Evolutionary conservation across 768 basidiomycete species (phyloP), one percentile per base, ranked within the genome.

Genomic region (Amanita inopinata): DNA sequence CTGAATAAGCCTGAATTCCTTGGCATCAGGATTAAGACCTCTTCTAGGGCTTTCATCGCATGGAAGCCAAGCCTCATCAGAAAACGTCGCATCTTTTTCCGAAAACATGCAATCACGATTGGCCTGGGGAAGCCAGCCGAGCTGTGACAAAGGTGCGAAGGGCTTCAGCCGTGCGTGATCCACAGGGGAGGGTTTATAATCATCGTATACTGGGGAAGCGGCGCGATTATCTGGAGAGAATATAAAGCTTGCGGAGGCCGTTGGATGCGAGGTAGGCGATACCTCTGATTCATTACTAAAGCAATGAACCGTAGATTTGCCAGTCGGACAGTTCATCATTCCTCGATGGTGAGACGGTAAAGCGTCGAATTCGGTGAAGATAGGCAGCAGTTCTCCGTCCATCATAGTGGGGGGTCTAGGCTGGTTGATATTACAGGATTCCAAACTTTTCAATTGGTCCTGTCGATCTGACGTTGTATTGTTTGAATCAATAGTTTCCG

Each of bases 11-110:
- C 69, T 79, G 65, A 91, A 91, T 43, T 78, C 86, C 55, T 89
- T 87, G 40, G 88, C 88, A 58, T 83, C 83, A 1, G 88, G 88
- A 59, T 91, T 91, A 46, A 91, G 70, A 5, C 80, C 76, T 55
- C 74, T 83, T 64, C 67, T 76, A 45, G 71, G 62, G 54, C 69
- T 76, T 43, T 68, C 69, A 18, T 32, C 41, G 14, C 33, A 42
- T 10, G 15, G 23, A 12, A 14, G 33, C 41, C 41, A 42, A 15
- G 24, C 22, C 6, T 33, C 72, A 65, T 25, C 68, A 61, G 27
- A 65, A 60, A 36, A 65, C 58, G 49, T 5, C 1, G n/a, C n/a
- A n/a, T n/a, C n/a, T n/a, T n/a, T n/a, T n/a, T 19, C 32, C 10
- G 23, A 15, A 18, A 19, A 11, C 11, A 25, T 23, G n/a, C 12